Evolutionary conservation across 495 filamentous ascomycete species (phyloP).

Genomic region (Staphylotrichum tortipilum): DNA sequence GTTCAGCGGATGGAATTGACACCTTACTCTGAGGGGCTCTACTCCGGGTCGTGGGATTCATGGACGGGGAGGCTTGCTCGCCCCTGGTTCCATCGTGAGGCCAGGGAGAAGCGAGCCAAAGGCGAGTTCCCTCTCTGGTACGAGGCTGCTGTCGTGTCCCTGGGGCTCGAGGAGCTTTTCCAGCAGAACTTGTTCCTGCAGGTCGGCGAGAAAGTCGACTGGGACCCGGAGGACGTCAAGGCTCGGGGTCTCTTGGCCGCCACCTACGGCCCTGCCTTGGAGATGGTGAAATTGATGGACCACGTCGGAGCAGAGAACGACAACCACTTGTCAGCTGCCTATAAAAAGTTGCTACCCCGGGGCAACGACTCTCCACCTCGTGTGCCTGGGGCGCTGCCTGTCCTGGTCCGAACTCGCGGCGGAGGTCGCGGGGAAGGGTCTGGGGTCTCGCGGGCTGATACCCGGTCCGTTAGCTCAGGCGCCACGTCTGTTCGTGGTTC

Average conservation of each 20-base stretch:
- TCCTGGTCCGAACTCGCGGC: not conserved
- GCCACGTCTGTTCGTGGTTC: too few species aligned
- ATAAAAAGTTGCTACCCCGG: not conserved
- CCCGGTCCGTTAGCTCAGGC: too few species aligned
- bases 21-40: not conserved
- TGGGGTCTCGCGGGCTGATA: too few species aligned
- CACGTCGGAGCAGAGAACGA: conserved; percentile 25
- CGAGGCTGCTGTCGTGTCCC: conserved; percentile 31
- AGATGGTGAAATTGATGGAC: conserved; percentile 30
- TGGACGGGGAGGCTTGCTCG: not conserved
- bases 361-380: not conserved
- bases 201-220: conserved; percentile 33
- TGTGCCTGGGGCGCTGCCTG: not conserved
- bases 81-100: not conserved
- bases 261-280: conserved; percentile 23
- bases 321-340: not conserved
- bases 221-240: conserved; percentile 23
- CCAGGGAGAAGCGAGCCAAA: not conserved
- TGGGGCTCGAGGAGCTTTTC: conserved; percentile 20
- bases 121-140: conserved; percentile 31
- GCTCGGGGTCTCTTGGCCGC: conserved; percentile 14
- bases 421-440: too few species aligned
- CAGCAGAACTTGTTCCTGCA: conserved; percentile 30
- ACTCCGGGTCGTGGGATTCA: not conserved
- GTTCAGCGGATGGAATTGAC: conserved; percentile 28